phyloP scores from a whole-genome alignment of 106 monocot species.

The Cymbidium sinense region DNA sequence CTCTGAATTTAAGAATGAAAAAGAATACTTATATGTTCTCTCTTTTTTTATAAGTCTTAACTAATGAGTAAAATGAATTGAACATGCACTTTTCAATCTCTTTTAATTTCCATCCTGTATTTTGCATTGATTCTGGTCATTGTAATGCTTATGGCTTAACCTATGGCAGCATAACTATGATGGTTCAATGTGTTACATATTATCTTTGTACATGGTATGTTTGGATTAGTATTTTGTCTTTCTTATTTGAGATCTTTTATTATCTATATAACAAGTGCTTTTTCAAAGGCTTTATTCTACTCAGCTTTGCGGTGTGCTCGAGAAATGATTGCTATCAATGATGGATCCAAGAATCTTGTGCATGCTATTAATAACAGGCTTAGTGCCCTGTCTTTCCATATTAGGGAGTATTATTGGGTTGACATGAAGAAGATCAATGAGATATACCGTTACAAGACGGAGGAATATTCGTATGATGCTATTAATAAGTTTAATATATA shows the following conservation, averaged over 20 bases:
- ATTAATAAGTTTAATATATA: constrained; percentile 98
- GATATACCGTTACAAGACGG: constrained; percentile 95
- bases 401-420: constrained; percentile 94
- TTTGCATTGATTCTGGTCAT: too few species aligned
- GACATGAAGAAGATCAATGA: constrained; percentile 98
- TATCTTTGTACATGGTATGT: neutral
- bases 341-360: constrained; percentile 66
- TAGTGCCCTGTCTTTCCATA: constrained; percentile 86
- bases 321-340: constrained; percentile 73
- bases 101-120: neutral
- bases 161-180: neutral
- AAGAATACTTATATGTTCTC: neutral
- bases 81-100: neutral
- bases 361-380: constrained; percentile 86
- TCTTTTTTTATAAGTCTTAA: neutral
- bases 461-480: constrained; percentile 94
- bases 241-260: neutral
- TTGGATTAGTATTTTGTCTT: neutral
- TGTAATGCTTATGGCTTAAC: neutral
- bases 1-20: neutral
- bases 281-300: constrained; percentile 85
- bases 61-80: neutral
- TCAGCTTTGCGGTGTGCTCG: constrained; percentile 89
- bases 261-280: constrained; percentile 3
- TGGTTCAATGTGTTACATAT: neutral